Evolutionary conservation across 1,284 basidiomycete genomes (phyloP), one percentile per base, ranked within the genome.

Genomic region (Leccinum griseonigrum): DNA sequence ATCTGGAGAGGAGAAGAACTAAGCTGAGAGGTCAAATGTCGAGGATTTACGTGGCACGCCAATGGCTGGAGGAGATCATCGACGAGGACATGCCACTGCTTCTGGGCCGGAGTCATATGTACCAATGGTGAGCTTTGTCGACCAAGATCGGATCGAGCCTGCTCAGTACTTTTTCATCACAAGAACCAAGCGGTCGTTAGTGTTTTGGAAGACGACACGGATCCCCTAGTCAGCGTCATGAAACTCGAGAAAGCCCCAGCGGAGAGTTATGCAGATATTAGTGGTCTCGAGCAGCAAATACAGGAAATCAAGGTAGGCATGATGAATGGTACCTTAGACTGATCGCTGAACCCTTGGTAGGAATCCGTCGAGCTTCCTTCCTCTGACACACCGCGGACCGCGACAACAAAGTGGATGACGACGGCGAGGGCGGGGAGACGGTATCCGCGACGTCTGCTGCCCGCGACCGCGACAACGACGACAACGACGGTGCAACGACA

Each of bases 31-130:
- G 68, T 92, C 92, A 32, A 91, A 90, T 65, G 95, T 99, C 43
- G 97, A 99, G 74, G 95, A 97, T 75, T 78, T 99, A 57, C 86
- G 97, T 56, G 97, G 97, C 22, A 92, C 87, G 57, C 97, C 97
- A 6, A 98, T 99, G 94, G 92, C 83, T 99, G 69, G 97, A 99
- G 79, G 97, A 99, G 79, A 98, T 99, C 69, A 97, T 99, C 73
- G 97, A 99, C 81, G 97, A 99, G 79, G 97, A 99, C 97, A 99
- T 75, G 97, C 97, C 22, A 94, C 93, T 10, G 87, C 94, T 18
- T 94, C 93, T 46, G 97, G 97, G 2, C 96, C 97, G 34, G 97
- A 99, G 76, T 96, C 91, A 78, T 99, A 99, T 75, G 97, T 99
- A 67, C 91, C 94, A 52, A 98, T 99, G 76, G 95, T 98, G 92